A percentile compares a stretch with the other conserved stretches of the same genome.
These are phyloP conservation scores for Trichoderma asperellum DNA, from an alignment of 2,329 filamentous ascomycete species.

Conservation along the genomic window DNA sequence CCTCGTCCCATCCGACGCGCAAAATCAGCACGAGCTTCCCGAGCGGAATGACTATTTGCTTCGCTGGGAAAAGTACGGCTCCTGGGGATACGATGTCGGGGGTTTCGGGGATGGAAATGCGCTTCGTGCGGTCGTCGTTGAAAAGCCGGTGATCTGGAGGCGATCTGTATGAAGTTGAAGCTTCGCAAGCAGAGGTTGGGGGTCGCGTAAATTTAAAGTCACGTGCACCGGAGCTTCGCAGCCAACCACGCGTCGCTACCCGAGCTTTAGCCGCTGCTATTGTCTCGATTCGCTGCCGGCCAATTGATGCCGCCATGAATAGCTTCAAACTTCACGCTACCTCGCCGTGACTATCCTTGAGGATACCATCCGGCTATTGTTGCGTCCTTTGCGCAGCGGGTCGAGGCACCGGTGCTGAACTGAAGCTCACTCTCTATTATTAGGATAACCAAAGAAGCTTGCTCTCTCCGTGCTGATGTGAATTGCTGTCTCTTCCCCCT, in stretches of 20 bases:
- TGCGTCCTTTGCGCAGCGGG: neutral
- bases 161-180: conserved; percentile 39
- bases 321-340: neutral
- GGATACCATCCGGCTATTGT: neutral
- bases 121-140: conserved; percentile 34
- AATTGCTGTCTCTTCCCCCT: conserved; percentile 2
- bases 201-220: conserved; percentile 49
- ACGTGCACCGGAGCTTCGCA: conserved; percentile 41
- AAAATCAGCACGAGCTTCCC: conserved; percentile 14
- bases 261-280: conserved; percentile 26
- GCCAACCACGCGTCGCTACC: conserved; percentile 24
- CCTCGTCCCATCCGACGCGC: conserved; percentile 53
- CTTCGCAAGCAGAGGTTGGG: conserved; percentile 38
- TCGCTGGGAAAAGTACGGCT: neutral
- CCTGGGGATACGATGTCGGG: neutral
- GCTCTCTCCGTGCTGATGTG: conserved; percentile 14
- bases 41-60: neutral
- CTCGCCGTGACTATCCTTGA: neutral
- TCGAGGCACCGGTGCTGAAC: neutral
- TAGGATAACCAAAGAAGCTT: neutral
- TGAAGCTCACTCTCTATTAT: neutral
- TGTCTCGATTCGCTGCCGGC: conserved; percentile 10
- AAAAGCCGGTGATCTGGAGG: conserved; percentile 25
- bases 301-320: conserved; percentile 11
- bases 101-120: conserved; percentile 24